phyloP scores from a whole-genome alignment of 2,329 filamentous ascomycete genomes.

The Didymella exigua region DNA sequence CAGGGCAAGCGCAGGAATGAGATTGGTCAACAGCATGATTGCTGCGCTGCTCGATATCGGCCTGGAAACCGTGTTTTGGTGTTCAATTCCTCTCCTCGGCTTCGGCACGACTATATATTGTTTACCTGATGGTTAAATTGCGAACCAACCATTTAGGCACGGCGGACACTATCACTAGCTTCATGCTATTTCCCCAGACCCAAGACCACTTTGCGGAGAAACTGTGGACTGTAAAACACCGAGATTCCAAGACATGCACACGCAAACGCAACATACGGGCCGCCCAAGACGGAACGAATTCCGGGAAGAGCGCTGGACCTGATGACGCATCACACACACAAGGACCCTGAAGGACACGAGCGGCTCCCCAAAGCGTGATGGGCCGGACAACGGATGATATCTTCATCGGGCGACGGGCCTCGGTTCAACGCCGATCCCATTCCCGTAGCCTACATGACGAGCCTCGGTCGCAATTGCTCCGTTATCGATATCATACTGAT shows the following conservation, averaged over 20 bases:
- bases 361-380: conserved; percentile 1
- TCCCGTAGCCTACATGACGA: conserved; percentile 16
- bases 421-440: conserved; percentile 37
- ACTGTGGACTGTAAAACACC: background rate
- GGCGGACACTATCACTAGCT: background rate
- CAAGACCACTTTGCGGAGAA: background rate
- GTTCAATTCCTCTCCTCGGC: background rate
- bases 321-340: background rate
- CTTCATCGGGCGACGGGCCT: conserved; percentile 23
- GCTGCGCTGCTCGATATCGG: background rate
- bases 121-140: background rate
- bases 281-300: background rate
- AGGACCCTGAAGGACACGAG: background rate
- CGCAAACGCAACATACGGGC: background rate
- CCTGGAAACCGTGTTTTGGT: background rate
- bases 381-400: conserved; percentile 14
- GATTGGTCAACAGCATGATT: conserved; percentile 24
- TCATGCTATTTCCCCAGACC: background rate
- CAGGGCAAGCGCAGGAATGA: conserved; percentile 19
- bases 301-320: background rate
- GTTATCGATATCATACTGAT: conserved; percentile 24
- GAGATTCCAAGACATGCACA: conserved; percentile 1
- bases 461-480: conserved; percentile 28
- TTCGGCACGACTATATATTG: conserved; percentile 2
- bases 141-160: background rate